A percentile compares a stretch with the other conserved stretches of the same genome.
These are phyloP conservation scores for Citrullus colocynthis DNA, from an alignment of 306 rosid genomes.

Conservation along the genomic window DNA sequence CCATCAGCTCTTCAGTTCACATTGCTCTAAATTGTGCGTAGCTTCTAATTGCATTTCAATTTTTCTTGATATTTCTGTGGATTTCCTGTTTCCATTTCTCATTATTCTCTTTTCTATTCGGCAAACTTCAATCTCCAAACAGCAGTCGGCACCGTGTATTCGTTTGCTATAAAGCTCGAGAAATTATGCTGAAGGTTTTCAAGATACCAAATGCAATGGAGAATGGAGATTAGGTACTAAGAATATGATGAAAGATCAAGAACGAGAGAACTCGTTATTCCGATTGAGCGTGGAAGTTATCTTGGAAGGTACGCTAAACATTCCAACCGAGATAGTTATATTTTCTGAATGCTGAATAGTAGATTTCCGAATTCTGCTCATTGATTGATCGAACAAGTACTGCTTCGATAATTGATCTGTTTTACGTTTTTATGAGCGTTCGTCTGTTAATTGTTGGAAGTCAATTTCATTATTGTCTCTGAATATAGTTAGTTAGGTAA, in stretches of 20 bases:
- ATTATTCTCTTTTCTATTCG: background rate
- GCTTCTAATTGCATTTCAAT: background rate
- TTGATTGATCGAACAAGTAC: background rate
- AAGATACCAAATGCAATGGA: background rate
- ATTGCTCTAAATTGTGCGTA: background rate
- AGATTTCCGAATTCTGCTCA: background rate
- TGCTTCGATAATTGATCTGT: background rate
- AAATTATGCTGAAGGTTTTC: background rate
- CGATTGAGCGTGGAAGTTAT: background rate
- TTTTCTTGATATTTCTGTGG: background rate
- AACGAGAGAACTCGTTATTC: background rate
- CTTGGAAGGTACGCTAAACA: background rate
- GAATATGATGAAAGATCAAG: background rate
- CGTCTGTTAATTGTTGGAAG: background rate
- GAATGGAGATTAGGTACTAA: background rate
- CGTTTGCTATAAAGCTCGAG: background rate
- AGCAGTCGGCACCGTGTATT: background rate
- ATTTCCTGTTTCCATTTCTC: background rate
- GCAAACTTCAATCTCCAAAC: background rate
- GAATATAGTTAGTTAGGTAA: background rate
- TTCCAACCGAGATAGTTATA: background rate
- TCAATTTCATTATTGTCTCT: background rate
- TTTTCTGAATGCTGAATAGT: background rate
- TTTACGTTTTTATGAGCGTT: background rate
- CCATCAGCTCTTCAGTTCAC: background rate